These are phyloP conservation scores for Pyrenophora seminiperda DNA, from an alignment of 2,329 filamentous ascomycete species.

Conservation along the genomic window DNA sequence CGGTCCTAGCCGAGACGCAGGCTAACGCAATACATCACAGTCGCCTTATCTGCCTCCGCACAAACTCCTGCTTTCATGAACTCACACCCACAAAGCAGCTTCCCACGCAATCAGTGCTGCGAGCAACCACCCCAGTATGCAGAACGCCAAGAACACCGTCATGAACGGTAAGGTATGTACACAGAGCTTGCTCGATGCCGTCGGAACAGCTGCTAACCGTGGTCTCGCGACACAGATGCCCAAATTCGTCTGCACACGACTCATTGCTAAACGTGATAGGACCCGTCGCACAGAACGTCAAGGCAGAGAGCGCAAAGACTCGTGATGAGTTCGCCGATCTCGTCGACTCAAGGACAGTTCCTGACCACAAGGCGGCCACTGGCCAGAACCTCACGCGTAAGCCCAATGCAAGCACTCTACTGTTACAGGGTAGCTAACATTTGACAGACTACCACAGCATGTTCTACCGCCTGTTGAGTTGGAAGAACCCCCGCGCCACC, in stretches of 20 bases:
- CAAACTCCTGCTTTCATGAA: conserved; percentile 34
- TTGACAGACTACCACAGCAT: conserved; percentile 67
- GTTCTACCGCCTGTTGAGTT: conserved; percentile 69
- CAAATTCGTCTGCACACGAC: conserved; percentile 20
- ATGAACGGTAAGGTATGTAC: conserved; percentile 52
- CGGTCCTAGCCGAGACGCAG: conserved; percentile 42
- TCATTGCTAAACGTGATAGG: conserved; percentile 47
- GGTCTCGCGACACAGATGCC: conserved; percentile 37
- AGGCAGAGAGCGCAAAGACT: conserved; percentile 62
- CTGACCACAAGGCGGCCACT: conserved; percentile 61
- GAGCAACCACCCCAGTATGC: conserved; percentile 56
- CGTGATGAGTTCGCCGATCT: conserved; percentile 63
- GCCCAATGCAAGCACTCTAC: conserved; percentile 25
- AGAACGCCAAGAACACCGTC: conserved; percentile 52
- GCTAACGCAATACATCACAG: conserved; percentile 45
- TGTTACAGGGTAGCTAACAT: conserved; percentile 18
- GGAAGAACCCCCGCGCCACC: conserved; percentile 69
- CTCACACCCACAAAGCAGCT: conserved; percentile 52
- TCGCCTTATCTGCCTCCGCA: conserved; percentile 45
- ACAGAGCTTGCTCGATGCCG: conserved; percentile 5
- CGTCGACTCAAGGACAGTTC: conserved; percentile 59
- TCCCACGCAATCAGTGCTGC: conserved; percentile 55
- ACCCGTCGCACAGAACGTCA: conserved; percentile 62
- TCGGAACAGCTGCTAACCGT: conserved; percentile 32
- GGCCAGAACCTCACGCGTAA: conserved; percentile 67